Evolutionary conservation across 768 basidiomycete species (phyloP), one percentile per base, ranked within the genome.

Genomic region (Melanogaster broomeanus): DNA sequence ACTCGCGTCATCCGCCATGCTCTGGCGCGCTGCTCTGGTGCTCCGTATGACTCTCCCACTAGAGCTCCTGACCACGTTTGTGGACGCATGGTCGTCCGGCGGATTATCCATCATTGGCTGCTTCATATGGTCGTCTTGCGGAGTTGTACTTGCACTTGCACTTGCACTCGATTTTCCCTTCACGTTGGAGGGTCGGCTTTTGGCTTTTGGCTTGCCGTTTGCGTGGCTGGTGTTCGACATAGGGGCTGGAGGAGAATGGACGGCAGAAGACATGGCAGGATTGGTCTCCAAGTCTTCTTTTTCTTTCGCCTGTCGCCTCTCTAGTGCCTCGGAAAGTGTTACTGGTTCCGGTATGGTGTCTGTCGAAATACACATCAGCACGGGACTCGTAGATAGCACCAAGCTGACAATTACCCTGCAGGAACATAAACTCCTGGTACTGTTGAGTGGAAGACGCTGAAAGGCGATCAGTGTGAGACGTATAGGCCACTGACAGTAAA

Each of bases 381-480:
- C 9, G 40, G 27, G 24, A 15, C n/a, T 12, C 27, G 3, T 24
- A 28, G 33, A 37, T 12, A 48, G 15, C 33, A 45, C 11, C 3
- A 28, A 19, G 12, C 9, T 41, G 34, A n/a, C 9, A 25, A 67
- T 43, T 57, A 84, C 88, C 87, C 69, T 75, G 71, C n/a, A 90
- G 78, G 57, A 88, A 88, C 76, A 79, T 80, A 57, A 87, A 85
- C 60, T 88, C 84, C 63, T 83, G 81, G 56, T 83, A 82, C 59
- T 81, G 80, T 47, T 78, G 74, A 3, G 80, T 78, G 7, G 84
- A 79, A 33, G 73, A 72, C 30, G 85, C 88, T 89, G 49, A 25
- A 54, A 48, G 49, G 44, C 12, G 38, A 44, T 61, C 42, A 60
- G 45, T 25, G n/a, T 41, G 22, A 22, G 24, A 25, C 30, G 33